phyloP scores from a whole-genome alignment of 441 rosid genomes.

The Populus hybrid region DNA sequence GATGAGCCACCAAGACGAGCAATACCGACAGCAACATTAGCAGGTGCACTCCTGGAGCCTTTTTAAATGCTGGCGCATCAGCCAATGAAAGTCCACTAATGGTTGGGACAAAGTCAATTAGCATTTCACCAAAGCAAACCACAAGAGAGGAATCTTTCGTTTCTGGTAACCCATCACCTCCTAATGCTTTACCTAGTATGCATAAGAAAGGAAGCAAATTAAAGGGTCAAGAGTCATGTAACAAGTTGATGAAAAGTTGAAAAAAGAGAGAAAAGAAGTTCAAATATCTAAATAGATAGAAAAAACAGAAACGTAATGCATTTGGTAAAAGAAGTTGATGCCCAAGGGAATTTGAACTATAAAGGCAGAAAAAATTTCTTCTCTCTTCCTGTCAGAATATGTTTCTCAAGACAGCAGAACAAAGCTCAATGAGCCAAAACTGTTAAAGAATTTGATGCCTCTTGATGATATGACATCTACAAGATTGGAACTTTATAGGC shows the following conservation, averaged over 20 bases:
- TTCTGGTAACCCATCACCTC: slow-evolving; percentile 42
- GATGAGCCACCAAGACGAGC: slow-evolving; percentile 94
- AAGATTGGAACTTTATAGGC: not conserved
- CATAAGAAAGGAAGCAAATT: not conserved
- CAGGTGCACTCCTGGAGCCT: slow-evolving; percentile 98
- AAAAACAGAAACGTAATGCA: not conserved
- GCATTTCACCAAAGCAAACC: slow-evolving; percentile 94
- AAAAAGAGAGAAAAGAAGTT: not conserved
- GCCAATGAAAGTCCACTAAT: slow-evolving; percentile 78
- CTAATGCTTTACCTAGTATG: slow-evolving; percentile 48
- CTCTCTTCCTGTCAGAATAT: not conserved
- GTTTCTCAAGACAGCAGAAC: not conserved
- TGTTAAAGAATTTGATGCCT: not conserved
- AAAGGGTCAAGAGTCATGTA: not conserved
- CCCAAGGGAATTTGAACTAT: not conserved
- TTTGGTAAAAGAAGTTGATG: not conserved
- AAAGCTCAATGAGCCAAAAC: not conserved
- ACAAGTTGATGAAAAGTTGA: not conserved
- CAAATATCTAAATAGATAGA: not conserved
- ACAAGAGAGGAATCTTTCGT: slow-evolving; percentile 51
- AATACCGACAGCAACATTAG: slow-evolving; percentile 95
- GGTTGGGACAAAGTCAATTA: slow-evolving; percentile 92
- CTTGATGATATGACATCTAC: not conserved
- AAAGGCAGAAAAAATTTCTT: not conserved
- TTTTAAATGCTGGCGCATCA: slow-evolving; percentile 82